Evolutionary conservation across 23 red algal species (phyloP), one percentile per base, ranked within the genome.

Genomic region (Gracilaria gracilis): DNA sequence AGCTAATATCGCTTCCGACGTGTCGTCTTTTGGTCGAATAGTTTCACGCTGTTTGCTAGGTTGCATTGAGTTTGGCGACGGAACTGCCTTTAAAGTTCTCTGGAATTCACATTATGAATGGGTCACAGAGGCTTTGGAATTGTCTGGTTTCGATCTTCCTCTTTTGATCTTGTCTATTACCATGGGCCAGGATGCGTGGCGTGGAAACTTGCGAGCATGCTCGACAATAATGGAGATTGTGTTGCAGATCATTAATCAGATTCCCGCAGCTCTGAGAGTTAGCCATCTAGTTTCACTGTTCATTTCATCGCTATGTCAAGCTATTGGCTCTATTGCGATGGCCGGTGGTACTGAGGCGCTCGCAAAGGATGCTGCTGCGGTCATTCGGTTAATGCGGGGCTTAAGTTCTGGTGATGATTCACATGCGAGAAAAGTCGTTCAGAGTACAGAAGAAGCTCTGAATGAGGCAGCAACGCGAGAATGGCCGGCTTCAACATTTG

Each of bases 311-410:
- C 21, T 77, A 1, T 77, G 31, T 37, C 40, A 49, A 77, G 38
- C 72, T 28, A n/a, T 77, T 50, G 72, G 72, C 23, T 77, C 72
- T 27, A 77, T 77, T 31, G 72, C 40, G 27, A 50, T 77, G 39
- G 72, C 72, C 9, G 72, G 20, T 27, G 72, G 72, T 31, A 42
- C 72, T 14, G 72, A 77, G 21, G n/a, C 40, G 42, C 46, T 77
- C 31, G 72, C 72, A 77, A 51, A 77, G 39, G 20, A 48, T 27
- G 38, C 40, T 31, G 72, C 72, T 11, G 14, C 38, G 27, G 46
- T 77, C 46, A 77, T 77, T 49, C 72, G 42, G 9, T 51, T 50
- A 32, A 3, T 35, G 0, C 50, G 27, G 20, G 42, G 39, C 50
- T 6, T 51, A 20, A 20, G 31, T 50, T 77, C 72, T 24, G 72